Evolutionary conservation across 495 filamentous ascomycete species (phyloP).

Genomic region (Podospora comata): DNA sequence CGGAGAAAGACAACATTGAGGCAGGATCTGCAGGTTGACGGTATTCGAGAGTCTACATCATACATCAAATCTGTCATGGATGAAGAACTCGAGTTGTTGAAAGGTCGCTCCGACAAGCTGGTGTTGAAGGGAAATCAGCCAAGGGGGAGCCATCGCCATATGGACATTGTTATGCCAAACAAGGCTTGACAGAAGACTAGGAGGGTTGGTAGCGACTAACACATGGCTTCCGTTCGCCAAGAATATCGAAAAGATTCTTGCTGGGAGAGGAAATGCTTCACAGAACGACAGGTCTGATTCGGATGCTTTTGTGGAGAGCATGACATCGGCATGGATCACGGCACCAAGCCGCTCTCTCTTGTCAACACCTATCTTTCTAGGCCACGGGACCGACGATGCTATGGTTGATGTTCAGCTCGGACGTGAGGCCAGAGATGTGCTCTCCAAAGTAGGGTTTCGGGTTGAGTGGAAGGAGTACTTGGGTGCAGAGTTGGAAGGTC

Average conservation of each 20-base stretch:
- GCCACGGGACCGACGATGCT: conserved; percentile 23
- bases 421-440: conserved; percentile 10
- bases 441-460: conserved; percentile 15
- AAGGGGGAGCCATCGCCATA: conserved; percentile 50
- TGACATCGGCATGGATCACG: conserved; percentile 8
- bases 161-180: conserved; percentile 35
- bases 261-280: not conserved
- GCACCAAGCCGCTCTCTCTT: not conserved
- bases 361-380: conserved; percentile 17
- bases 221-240: conserved; percentile 50
- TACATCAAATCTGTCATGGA: conserved; percentile 16
- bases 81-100: conserved; percentile 12
- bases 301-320: conserved; percentile 11
- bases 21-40: conserved; percentile 42
- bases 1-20: conserved; percentile 8
- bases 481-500: conserved; percentile 22
- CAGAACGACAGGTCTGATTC: not conserved
- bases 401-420: conserved; percentile 23
- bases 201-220: conserved; percentile 49
- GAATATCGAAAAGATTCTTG: conserved; percentile 7
- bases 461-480: conserved; percentile 25
- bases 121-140: conserved; percentile 52
- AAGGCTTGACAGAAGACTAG: conserved; percentile 14
- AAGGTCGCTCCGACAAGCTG: conserved; percentile 3
- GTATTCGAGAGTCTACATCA: conserved; percentile 39